Evolutionary conservation across 2,329 filamentous ascomycete genomes (phyloP), one percentile per base, ranked within the genome.

Genomic region (Hymenoscyphus scutula): DNA sequence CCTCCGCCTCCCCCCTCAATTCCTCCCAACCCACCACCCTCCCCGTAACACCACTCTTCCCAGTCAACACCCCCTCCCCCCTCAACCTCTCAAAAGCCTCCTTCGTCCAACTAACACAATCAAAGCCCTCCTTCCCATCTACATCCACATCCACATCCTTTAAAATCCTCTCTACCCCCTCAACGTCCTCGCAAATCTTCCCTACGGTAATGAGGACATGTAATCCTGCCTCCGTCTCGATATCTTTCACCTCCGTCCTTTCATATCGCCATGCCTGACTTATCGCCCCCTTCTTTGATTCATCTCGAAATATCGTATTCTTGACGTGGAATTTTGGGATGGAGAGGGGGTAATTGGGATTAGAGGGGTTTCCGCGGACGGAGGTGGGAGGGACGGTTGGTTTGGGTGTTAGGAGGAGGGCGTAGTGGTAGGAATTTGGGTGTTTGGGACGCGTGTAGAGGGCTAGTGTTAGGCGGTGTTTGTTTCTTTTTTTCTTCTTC

Each of bases 401-500:
- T 53, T 60, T 60, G 5, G 60, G 60, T 6, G 23, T 25, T 34
- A 62, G 23, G 41, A 62, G 23, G 30, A 62, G 27, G n/a, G 38
- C 38, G 38, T 38, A 58, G 45, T 54, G 55, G 25, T 53, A 58
- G n/a, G 38, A 41, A 2, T 23, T 29, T 34, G 11, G 38, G 25
- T 62, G 55, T 19, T 56, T 34, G 1, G 60, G 56, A 11, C 30
- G 60, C 13, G 29, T 6, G 19, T 58, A 58, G 56, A 62, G 60
- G n/a, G 60, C 56, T 19, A 62, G 10, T 29, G 37, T 29, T 19
- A 62, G 60, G n/a, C 60, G 60, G 3, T 55, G 56, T 34, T 62
- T 62, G 6, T 62, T 62, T 15, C n/a, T 19, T 11, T n/a, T 27
- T 30, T 30, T 61, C 17, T 34, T 34, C 8, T 37, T 15, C 11